Evolutionary conservation across 1,139 yeast species (phyloP), one percentile per base, ranked within the genome.

Genomic region (Sugiyamaella castrensis): DNA sequence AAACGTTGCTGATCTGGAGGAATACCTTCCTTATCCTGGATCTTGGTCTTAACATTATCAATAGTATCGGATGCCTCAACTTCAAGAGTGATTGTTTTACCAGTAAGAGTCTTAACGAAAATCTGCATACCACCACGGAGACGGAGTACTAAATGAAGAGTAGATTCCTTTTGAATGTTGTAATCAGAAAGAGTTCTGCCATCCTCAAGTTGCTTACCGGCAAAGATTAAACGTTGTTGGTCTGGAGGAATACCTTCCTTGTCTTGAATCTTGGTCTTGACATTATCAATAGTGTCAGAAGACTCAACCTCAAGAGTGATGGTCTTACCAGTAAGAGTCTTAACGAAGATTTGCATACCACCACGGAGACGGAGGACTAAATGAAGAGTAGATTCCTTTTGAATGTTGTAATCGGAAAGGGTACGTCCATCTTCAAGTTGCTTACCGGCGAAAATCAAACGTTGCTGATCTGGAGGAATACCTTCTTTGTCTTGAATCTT

Each of bases 221-320:
- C 91, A 62, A 84, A 84, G 72, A 84, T 84, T 67, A 84, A 76
- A 74, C 94, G 81, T 75, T 84, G 92, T 74, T 84, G 92, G 74
- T 84, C 92, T 68, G 92, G 91, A 68, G 92, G 92, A 63, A 85
- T 84, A 64, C 92, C 94, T 73, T 85, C 92, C 80, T 85, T 85
- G 75, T 85, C 94, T 73, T 84, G 92, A 65, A 86, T 86, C 80
- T 86, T 86, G 64, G 88, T 77, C 79, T 85, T 85, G 75, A 86
- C 94, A 65, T 86, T 85, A 79, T 85, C 94, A 70, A 86, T 86
- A 67, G 94, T 84, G 79, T 86, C 94, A 56, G 91, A 83, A 62
- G 92, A 84, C 75, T 86, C 94, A 62, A 86, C 98, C 76, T 89
- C 96, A 65, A 84, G 80, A 68, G 92, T 85, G 71, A 85, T 84